These are phyloP conservation scores for Trichoderma aggressivum DNA, from an alignment of 2,329 filamentous ascomycete species.

Conservation along the genomic window DNA sequence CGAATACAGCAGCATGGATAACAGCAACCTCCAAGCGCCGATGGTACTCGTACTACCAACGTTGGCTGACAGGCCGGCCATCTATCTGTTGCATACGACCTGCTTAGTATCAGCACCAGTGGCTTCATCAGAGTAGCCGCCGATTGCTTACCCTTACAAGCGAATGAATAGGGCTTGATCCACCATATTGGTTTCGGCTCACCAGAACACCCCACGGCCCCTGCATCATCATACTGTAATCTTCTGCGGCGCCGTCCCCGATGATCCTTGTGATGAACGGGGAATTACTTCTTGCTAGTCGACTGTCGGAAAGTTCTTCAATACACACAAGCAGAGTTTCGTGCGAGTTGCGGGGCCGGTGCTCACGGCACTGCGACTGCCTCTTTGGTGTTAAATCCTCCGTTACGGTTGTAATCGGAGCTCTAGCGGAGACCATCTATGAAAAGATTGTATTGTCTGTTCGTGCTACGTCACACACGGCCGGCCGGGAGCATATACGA, in stretches of 20 bases:
- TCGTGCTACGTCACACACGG: neutral
- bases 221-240: neutral
- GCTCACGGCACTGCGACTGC: neutral
- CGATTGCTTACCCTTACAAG: neutral
- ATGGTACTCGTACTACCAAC: neutral
- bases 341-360: neutral
- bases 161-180: neutral
- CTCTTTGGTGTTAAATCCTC: neutral
- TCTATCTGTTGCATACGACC: neutral
- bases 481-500: neutral
- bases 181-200: neutral
- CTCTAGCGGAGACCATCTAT: neutral
- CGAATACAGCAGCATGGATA: neutral
- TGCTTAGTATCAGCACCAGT: neutral
- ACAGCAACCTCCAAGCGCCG: neutral
- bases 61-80: neutral
- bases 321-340: neutral
- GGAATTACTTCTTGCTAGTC: neutral
- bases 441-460: neutral
- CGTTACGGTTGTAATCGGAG: neutral
- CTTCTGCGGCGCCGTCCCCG: neutral
- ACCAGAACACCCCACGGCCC: neutral
- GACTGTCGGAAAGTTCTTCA: neutral
- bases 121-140: neutral
- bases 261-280: neutral